phyloP scores from a whole-genome alignment of 2,329 filamentous ascomycete species.

The Fusarium tuaranense region DNA sequence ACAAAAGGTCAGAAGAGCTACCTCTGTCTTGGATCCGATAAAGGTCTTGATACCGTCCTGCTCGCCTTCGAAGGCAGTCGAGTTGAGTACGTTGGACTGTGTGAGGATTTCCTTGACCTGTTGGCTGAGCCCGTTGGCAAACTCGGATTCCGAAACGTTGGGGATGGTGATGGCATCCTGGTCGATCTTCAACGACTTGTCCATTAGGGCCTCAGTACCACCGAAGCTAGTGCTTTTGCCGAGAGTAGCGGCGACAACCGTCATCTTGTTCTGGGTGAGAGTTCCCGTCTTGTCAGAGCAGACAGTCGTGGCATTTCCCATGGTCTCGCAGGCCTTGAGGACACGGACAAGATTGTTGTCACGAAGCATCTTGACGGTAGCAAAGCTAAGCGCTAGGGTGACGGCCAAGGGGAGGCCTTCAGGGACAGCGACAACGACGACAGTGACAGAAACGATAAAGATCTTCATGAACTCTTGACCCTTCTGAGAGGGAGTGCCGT shows the following conservation, averaged over 20 bases:
- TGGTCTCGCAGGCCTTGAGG: slow-evolving; percentile 76
- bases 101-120: slow-evolving; percentile 71
- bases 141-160: slow-evolving; percentile 45
- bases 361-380: slow-evolving; percentile 76
- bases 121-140: slow-evolving; percentile 35
- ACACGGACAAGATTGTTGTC: slow-evolving; percentile 78
- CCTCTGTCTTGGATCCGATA: slow-evolving; percentile 69
- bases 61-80: slow-evolving; percentile 66
- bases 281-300: slow-evolving; percentile 73
- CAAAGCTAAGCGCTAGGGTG: slow-evolving; percentile 75
- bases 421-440: slow-evolving; percentile 75
- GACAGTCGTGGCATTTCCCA: slow-evolving; percentile 79
- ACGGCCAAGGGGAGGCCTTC: slow-evolving; percentile 76
- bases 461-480: slow-evolving; percentile 69
- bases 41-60: slow-evolving; percentile 59
- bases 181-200: slow-evolving; percentile 36
- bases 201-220: slow-evolving; percentile 35
- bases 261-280: slow-evolving; percentile 75
- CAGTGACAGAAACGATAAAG: slow-evolving; percentile 73
- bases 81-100: slow-evolving; percentile 67
- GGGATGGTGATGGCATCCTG: slow-evolving; percentile 35
- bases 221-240: slow-evolving; percentile 57
- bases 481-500: slow-evolving; percentile 65
- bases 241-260: slow-evolving; percentile 76
- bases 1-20: slow-evolving; percentile 63